These are phyloP conservation scores for Tylopilus intermedius DNA, from an alignment of 768 basidiomycete genomes.

Conservation along the genomic window DNA sequence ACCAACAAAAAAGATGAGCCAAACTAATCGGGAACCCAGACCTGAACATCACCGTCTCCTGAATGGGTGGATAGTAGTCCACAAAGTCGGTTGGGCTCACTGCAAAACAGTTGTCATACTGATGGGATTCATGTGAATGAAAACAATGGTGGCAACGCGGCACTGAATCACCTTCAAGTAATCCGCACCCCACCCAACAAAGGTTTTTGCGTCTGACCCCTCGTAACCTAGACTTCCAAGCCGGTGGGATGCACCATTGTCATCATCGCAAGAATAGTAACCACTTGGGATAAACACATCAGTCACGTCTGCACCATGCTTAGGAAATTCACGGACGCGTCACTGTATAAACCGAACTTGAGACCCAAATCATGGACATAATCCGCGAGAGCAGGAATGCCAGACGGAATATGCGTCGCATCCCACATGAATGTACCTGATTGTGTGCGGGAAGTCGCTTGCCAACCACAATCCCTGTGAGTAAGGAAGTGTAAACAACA, in stretches of 20 bases:
- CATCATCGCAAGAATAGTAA: slow-evolving; percentile 6
- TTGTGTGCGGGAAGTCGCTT: slow-evolving; percentile 1
- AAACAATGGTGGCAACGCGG: too few relatives aligned
- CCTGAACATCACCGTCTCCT: slow-evolving; percentile 1
- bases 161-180: slow-evolving; percentile 10
- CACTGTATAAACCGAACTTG: slow-evolving; percentile 8
- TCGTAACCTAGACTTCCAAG: slow-evolving; percentile 12
- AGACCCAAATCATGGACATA: slow-evolving; percentile 11
- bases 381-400: slow-evolving; percentile 10
- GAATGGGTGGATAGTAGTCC: neutral
- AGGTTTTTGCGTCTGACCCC: slow-evolving; percentile 5
- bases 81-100: slow-evolving; percentile 3
- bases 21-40: neutral
- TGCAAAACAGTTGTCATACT: slow-evolving; percentile 15
- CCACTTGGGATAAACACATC: neutral
- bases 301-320: too few relatives aligned
- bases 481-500: neutral
- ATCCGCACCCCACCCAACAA: slow-evolving; percentile 6
- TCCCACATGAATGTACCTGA: slow-evolving; percentile 10
- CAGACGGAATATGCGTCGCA: slow-evolving; percentile 5
- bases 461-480: slow-evolving; percentile 14
- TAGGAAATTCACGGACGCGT: slow-evolving; percentile 7
- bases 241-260: neutral
- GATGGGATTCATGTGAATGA: neutral
- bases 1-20: neutral